These are phyloP conservation scores for Ophiostoma sp. DNA, from an alignment of 2,329 filamentous ascomycete genomes.

Conservation along the genomic window DNA sequence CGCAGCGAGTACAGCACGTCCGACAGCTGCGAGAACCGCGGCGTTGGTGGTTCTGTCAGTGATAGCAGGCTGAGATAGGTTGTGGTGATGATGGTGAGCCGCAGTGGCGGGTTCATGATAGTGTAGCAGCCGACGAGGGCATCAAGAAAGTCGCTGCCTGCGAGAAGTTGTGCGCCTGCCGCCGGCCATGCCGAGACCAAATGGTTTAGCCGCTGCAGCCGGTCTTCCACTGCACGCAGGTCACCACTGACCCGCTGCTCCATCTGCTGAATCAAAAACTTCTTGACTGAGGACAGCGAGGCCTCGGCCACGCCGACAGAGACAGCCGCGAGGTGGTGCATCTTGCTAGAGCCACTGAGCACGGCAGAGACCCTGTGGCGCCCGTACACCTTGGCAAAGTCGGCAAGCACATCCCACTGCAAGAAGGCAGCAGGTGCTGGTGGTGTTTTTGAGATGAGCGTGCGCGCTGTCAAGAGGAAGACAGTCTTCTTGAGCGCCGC, in stretches of 20 bases:
- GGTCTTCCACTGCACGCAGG: slow-evolving; percentile 48
- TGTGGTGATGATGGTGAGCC: slow-evolving; percentile 64
- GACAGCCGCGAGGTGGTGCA: slow-evolving; percentile 44
- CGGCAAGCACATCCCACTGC: slow-evolving; percentile 62
- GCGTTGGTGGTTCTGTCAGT: slow-evolving; percentile 58
- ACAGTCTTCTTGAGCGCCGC: slow-evolving; percentile 53
- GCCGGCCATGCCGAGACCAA: slow-evolving; percentile 57
- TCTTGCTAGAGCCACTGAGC: slow-evolving; percentile 28
- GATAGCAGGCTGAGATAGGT: slow-evolving; percentile 70
- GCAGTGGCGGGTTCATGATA: slow-evolving; percentile 56
- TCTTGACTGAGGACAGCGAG: slow-evolving; percentile 56
- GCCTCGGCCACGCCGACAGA: slow-evolving; percentile 47
- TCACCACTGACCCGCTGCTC: slow-evolving; percentile 50
- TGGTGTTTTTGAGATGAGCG: slow-evolving; percentile 30
- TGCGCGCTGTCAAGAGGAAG: slow-evolving; percentile 59
- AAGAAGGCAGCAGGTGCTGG: slow-evolving; percentile 40
- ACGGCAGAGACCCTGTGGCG: slow-evolving; percentile 55
- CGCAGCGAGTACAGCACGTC: slow-evolving; percentile 83
- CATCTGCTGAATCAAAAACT: slow-evolving; percentile 54
- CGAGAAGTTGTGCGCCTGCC: slow-evolving; percentile 60
- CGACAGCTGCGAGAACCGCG: slow-evolving; percentile 67
- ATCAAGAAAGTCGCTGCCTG: slow-evolving; percentile 83
- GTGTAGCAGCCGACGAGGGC: slow-evolving; percentile 61
- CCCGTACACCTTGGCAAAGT: slow-evolving; percentile 61
- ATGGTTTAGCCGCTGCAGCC: slow-evolving; percentile 55